phyloP scores from a whole-genome alignment of 2,329 filamentous ascomycete species.

The Aureobasidium mangrovei region DNA sequence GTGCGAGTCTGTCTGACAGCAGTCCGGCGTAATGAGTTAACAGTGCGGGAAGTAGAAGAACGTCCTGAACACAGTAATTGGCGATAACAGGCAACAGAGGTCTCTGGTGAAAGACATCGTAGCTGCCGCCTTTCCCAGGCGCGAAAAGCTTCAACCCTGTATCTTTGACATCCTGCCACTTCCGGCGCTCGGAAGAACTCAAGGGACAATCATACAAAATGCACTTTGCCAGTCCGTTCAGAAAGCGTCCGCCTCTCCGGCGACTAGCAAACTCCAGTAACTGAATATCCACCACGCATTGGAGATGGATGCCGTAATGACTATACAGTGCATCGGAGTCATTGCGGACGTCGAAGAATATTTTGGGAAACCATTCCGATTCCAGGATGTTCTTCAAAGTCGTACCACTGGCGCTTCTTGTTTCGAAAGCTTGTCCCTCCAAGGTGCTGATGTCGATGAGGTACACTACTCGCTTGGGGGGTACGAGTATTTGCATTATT shows the following conservation, averaged over 20 bases:
- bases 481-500: constrained; percentile 35
- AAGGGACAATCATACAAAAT: constrained; percentile 25
- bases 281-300: constrained; percentile 45
- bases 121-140: constrained; percentile 36
- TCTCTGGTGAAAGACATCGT: constrained; percentile 40
- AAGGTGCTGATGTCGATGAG: constrained; percentile 41
- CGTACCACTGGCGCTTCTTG: constrained; percentile 18
- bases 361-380: constrained; percentile 36
- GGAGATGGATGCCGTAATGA: constrained; percentile 37
- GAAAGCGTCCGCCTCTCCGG: constrained; percentile 15
- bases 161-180: constrained; percentile 32
- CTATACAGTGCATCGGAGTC: constrained; percentile 48
- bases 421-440: constrained; percentile 32
- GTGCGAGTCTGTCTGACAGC: constrained; percentile 19
- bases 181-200: neutral
- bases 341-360: constrained; percentile 51
- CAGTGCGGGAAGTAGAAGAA: constrained; percentile 34
- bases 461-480: constrained; percentile 27
- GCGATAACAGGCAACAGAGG: constrained; percentile 35
- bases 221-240: constrained; percentile 34
- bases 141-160: constrained; percentile 32
- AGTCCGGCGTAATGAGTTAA: constrained; percentile 17
- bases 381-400: constrained; percentile 38
- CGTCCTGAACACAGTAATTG: constrained; percentile 41
- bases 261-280: constrained; percentile 45